Conservation (phyloP, 2,329 filamentous ascomycete species). For the Cladophialophora psammophila region DNA sequence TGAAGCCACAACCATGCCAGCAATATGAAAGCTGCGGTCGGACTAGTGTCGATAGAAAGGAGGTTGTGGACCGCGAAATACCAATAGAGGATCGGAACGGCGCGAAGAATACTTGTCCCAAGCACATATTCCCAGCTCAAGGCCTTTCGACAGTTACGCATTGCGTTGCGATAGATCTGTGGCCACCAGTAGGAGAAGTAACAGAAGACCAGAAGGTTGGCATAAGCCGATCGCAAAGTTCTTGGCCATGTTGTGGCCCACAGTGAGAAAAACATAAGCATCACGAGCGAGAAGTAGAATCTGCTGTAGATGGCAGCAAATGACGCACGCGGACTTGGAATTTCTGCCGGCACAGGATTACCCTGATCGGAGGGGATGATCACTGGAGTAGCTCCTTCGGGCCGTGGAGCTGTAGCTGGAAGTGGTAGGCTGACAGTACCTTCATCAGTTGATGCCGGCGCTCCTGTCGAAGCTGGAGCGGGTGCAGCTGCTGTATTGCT, state of each 20-base stretch:
- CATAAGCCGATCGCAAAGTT: conserved; percentile 61
- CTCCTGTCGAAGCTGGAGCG: conserved; percentile 7
- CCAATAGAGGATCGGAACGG: conserved; percentile 85
- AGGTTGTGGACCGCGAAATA: conserved; percentile 81
- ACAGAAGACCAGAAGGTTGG: conserved; percentile 69
- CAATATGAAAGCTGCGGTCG: conserved; percentile 68
- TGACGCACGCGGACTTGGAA: conserved; percentile 52
- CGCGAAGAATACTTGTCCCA: conserved; percentile 79
- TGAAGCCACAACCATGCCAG: conserved; percentile 88
- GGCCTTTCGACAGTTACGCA: conserved; percentile 89
- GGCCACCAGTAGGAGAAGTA: conserved; percentile 94
- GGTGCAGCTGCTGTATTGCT: conserved; percentile 20
- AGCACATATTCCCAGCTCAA: conserved; percentile 90
- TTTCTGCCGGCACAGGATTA: conserved; percentile 39
- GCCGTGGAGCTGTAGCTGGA: conserved; percentile 57
- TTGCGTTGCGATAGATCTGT: conserved; percentile 88
- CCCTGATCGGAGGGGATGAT: conserved; percentile 68
- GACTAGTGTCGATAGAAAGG: conserved; percentile 75
- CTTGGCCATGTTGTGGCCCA: conserved; percentile 66
- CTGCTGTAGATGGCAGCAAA: conserved; percentile 67
- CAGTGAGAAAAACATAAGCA: conserved; percentile 65
- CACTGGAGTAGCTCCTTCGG: conserved; percentile 60
- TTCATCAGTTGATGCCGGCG: conserved; percentile 17
- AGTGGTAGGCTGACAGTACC: conserved; percentile 52
- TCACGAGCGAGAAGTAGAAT: conserved; percentile 67